Base-by-base conservation (phyloP, 2,329 filamentous ascomycete genomes). In the Trichoderma sp. region DNA sequence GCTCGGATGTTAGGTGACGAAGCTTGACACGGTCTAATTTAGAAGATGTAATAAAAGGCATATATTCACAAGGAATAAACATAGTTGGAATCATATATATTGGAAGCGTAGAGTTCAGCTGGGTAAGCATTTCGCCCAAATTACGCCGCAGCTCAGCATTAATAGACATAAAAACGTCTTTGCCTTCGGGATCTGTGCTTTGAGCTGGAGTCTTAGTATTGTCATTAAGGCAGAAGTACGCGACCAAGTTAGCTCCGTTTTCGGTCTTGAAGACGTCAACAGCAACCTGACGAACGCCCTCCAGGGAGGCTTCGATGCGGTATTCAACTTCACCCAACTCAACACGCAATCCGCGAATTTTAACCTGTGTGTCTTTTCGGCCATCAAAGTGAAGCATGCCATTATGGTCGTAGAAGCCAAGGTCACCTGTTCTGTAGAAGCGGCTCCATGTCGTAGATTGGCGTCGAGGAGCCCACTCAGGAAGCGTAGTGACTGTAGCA, bases 341-440 rank as follows among this genome's bases (percentile, higher is more conserved):
- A 54, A 86, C 79, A 61, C 86, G 76, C 68, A 83, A 86, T n/a
- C 88, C 89, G n/a, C 82, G 81, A 10, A 89, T 75, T 74, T 89
- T 89, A 56, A 87, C 81, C 72, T 88, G 86, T 0, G 80, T 80
- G 70, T 89, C 86, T 69, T 85, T 86, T 13, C 86, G 79, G 48
- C 84, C 84, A 45, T 84, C 70, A 65, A 80, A 84, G 0, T 77
- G 70, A 12, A 85, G 73, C 12, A 73, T 73, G 0, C 80, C 80
- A 60, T 83, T 77, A 0, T 74, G 72, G 25, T 79, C 73, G 32
- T 83, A 83, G 34, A 74, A 74, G 1, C 76, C 83, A 15, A 85
- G 74, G 67, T 86, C 84, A 5, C 84, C 84, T 2, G 83, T 84
- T 58, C 80, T 81, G 70, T 84, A 85, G 3, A 58, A 53, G 17